These are phyloP conservation scores for Boletus reticuloceps DNA, from an alignment of 768 basidiomycete genomes.

Conservation along the genomic window DNA sequence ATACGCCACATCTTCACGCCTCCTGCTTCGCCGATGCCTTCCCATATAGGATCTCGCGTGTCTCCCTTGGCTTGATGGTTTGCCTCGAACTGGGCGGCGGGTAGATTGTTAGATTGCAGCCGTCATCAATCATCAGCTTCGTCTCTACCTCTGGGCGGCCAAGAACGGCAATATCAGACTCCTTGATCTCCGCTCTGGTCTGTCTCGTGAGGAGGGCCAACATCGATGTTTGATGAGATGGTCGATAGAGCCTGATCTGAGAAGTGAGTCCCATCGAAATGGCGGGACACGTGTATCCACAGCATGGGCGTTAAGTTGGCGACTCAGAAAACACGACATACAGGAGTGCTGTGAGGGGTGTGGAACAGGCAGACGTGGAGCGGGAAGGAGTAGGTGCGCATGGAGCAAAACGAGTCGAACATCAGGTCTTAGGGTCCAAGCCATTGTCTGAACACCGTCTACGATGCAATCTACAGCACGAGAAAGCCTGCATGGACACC, in stretches of 20 bases:
- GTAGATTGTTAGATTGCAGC: background rate
- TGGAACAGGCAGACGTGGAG: background rate
- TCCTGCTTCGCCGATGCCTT: constrained; percentile 38
- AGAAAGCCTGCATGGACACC: constrained; percentile 3
- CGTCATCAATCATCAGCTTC: background rate
- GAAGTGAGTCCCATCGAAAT: background rate
- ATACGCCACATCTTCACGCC: constrained; percentile 60
- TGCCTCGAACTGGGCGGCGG: constrained; percentile 38
- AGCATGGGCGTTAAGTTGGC: constrained; percentile 7
- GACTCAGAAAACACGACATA: background rate
- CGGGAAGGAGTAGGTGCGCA: background rate
- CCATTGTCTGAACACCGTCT: background rate
- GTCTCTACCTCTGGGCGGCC: constrained; percentile 52
- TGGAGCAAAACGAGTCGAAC: constrained; percentile 2
- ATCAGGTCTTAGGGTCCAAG: constrained; percentile 9
- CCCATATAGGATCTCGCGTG: constrained; percentile 47
- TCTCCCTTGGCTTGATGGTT: constrained; percentile 49
- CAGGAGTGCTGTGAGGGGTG: background rate
- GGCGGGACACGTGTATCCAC: constrained; percentile 16
- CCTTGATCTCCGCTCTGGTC: constrained; percentile 47
- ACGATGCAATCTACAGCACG: constrained; percentile 11
- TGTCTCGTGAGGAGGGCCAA: constrained; percentile 6
- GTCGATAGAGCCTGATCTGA: background rate
- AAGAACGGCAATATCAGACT: constrained; percentile 60
- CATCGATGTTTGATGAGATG: constrained; percentile 4